A percentile compares a stretch with the other conserved stretches of the same genome.
Evolutionary conservation across 805 yeast genomes (phyloP).

Genomic region (Wickerhamiella occidentalis): DNA sequence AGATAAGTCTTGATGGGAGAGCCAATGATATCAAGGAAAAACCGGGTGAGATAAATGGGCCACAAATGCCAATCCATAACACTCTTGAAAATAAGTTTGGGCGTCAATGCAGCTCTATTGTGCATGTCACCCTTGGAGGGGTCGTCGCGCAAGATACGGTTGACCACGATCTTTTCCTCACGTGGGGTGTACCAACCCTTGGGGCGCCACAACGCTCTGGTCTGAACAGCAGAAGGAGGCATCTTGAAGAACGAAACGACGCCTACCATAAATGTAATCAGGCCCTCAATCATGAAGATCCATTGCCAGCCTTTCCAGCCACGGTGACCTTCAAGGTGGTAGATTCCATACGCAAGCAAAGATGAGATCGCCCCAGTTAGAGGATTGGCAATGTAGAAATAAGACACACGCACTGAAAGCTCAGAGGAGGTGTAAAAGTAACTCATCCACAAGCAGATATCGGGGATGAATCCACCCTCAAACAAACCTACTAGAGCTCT

Average conservation of each 20-base stretch:
- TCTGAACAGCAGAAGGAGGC: slow-evolving; percentile 42
- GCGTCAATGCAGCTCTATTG: slow-evolving; percentile 40
- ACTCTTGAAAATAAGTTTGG: slow-evolving; percentile 32
- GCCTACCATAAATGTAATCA: slow-evolving; percentile 42
- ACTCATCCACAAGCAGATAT: slow-evolving; percentile 31
- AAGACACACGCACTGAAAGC: slow-evolving; percentile 42
- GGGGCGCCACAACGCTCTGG: slow-evolving; percentile 35
- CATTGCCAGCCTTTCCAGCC: slow-evolving; percentile 39
- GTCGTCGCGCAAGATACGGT: slow-evolving; percentile 47
- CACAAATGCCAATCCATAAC: slow-evolving; percentile 39
- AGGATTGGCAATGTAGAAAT: slow-evolving; percentile 37
- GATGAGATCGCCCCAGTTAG: slow-evolving; percentile 28
- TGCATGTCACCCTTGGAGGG: slow-evolving; percentile 52
- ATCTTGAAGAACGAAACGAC: slow-evolving; percentile 32
- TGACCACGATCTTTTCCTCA: slow-evolving; percentile 45
- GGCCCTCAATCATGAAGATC: slow-evolving; percentile 40
- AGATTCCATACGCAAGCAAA: slow-evolving; percentile 36
- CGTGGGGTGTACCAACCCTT: slow-evolving; percentile 42
- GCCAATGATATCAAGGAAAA: slow-evolving; percentile 31
- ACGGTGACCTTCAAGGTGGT: slow-evolving; percentile 32
- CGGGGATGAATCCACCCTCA: slow-evolving; percentile 40
- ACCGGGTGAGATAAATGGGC: slow-evolving; percentile 40
- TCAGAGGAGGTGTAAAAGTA: slow-evolving; percentile 40
- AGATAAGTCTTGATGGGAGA: slow-evolving; percentile 32
- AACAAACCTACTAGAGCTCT: slow-evolving; percentile 42